Conservation (phyloP, 1,139 yeast species). For the Meyerozyma athensensis region DNA sequence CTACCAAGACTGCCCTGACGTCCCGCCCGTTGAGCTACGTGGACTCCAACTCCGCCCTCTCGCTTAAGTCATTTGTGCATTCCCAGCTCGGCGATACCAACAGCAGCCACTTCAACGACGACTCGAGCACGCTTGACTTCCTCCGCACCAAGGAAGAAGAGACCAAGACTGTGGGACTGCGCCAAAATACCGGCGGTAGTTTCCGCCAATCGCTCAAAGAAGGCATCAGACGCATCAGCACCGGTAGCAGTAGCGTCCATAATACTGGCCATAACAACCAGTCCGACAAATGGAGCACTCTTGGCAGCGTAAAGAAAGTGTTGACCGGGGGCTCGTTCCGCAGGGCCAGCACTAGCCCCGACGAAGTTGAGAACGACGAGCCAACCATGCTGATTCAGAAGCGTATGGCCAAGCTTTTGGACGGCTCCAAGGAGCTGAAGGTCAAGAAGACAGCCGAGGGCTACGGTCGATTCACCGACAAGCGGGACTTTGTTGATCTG, state of each 20-base stretch:
- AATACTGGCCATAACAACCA: conserved; percentile 20
- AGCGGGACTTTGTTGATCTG: conserved; percentile 15
- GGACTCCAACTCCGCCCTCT: conserved; percentile 17
- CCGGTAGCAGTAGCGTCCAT: conserved; percentile 30
- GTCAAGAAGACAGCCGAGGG: conserved; percentile 64
- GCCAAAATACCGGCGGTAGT: conserved; percentile 44
- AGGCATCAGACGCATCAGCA: conserved; percentile 36
- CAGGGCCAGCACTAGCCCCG: conserved; percentile 9
- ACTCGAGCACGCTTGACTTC: conserved; percentile 46
- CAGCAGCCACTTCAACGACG: conserved; percentile 13
- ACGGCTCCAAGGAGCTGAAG: conserved; percentile 41
- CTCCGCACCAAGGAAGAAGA: conserved; percentile 46
- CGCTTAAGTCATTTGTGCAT: conserved; percentile 33
- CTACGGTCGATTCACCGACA: conserved; percentile 67
- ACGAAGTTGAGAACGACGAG: conserved; percentile 14
- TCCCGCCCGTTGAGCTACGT: conserved; percentile 3
- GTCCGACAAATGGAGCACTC: conserved; percentile 29
- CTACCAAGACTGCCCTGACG: neutral
- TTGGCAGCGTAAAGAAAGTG: conserved; percentile 32
- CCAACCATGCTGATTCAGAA: conserved; percentile 54
- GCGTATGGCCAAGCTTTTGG: conserved; percentile 59
- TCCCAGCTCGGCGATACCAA: conserved; percentile 27
- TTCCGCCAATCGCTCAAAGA: conserved; percentile 32
- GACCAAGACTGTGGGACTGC: conserved; percentile 8
- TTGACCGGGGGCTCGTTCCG: conserved; percentile 27